Conservation (phyloP, 805 yeast species). For the Saturnispora silvae region DNA sequence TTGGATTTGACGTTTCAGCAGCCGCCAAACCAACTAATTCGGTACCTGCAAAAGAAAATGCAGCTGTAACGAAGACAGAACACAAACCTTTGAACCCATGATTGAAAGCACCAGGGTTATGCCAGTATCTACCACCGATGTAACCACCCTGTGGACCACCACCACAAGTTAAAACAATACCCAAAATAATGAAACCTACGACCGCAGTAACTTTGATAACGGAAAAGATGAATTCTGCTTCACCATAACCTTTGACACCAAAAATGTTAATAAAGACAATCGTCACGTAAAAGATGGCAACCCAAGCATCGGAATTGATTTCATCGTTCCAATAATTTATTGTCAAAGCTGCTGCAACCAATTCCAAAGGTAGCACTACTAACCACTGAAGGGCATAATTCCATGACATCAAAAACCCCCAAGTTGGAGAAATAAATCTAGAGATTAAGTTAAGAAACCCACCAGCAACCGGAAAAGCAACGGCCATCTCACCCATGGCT, state of each 20-base stretch:
- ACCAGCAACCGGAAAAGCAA: constrained; percentile 49
- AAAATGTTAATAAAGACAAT: constrained; percentile 41
- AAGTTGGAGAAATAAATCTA: constrained; percentile 43
- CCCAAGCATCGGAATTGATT: constrained; percentile 41
- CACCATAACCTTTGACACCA: constrained; percentile 58
- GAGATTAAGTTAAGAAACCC: constrained; percentile 46
- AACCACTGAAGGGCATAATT: constrained; percentile 43
- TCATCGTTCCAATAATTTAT: constrained; percentile 35
- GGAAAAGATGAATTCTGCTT: constrained; percentile 49
- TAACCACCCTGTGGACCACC: constrained; percentile 51
- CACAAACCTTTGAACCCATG: constrained; percentile 48
- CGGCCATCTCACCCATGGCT: constrained; percentile 52
- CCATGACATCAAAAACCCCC: constrained; percentile 53
- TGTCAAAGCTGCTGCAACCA: constrained; percentile 42
- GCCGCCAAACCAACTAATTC: constrained; percentile 54
- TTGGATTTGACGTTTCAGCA: constrained; percentile 49
- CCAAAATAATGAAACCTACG: constrained; percentile 43
- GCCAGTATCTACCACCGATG: constrained; percentile 51
- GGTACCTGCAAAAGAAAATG: constrained; percentile 53
- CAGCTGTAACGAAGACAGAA: constrained; percentile 49
- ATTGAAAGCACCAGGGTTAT: constrained; percentile 43
- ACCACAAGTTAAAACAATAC: constrained; percentile 44
- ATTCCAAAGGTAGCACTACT: constrained; percentile 38
- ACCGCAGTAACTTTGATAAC: constrained; percentile 44
- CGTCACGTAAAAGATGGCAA: constrained; percentile 39